These are phyloP conservation scores for Zizania latifolia DNA, from an alignment of 176 grass and related monocot species.

Conservation along the genomic window DNA sequence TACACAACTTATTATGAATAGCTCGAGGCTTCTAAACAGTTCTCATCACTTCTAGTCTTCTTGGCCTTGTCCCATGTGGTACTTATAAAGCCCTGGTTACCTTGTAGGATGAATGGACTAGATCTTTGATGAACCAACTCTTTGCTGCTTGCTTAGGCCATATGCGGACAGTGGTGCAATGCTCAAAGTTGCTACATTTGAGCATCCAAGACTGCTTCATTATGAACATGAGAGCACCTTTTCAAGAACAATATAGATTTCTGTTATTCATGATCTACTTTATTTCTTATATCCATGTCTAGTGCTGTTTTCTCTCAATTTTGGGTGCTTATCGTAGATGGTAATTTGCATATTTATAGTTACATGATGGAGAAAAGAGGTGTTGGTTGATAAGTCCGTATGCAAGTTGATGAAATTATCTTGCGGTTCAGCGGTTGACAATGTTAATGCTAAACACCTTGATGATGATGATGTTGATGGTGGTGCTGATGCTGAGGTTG, in stretches of 20 bases:
- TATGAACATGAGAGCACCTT: background rate
- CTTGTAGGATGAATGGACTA: constrained; percentile 14
- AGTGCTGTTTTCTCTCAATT: background rate
- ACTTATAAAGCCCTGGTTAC: background rate
- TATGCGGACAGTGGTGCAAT: background rate
- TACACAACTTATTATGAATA: background rate
- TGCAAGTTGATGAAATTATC: constrained; percentile 4
- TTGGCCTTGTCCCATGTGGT: background rate
- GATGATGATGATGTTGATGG: constrained; percentile 32
- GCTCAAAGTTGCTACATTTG: background rate
- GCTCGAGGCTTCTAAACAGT: constrained; percentile 12
- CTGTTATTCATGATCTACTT: background rate
- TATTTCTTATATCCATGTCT: background rate
- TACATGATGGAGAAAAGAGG: constrained; percentile 26
- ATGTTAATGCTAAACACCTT: constrained; percentile 25
- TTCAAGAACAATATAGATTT: background rate
- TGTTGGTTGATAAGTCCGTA: background rate
- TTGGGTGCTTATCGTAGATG: background rate
- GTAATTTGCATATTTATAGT: constrained; percentile 23
- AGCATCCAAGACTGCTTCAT: background rate
- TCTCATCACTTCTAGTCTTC: background rate
- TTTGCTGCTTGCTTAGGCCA: constrained; percentile 10
- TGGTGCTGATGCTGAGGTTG: background rate
- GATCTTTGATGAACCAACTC: background rate
- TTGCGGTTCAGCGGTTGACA: constrained; percentile 27